Percentiles rank a stretch among this genome's conserved stretches.
phyloP scores from a whole-genome alignment of 768 basidiomycete genomes.

The Wakefieldia striispora region DNA sequence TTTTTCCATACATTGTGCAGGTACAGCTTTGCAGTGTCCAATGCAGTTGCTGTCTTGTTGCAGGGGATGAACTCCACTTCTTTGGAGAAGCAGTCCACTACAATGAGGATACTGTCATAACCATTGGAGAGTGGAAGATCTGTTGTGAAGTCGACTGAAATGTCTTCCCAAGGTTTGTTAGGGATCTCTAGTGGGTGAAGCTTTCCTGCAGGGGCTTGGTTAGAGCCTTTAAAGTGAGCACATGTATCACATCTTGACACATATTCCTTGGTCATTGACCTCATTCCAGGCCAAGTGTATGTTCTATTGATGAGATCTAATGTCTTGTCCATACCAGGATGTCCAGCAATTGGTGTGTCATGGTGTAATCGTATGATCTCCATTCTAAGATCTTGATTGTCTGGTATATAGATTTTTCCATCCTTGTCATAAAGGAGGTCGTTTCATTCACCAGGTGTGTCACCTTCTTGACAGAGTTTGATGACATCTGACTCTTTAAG shows the following conservation, averaged over 20 bases:
- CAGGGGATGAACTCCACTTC: background rate
- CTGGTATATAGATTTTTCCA: too few species aligned
- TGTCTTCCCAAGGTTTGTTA: background rate
- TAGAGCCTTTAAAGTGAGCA: background rate
- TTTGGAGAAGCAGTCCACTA: background rate
- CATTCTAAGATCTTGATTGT: too few species aligned
- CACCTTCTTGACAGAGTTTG: too few species aligned
- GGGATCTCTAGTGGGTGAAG: background rate
- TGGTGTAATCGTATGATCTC: background rate
- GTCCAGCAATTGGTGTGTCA: background rate
- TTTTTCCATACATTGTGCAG: too few species aligned
- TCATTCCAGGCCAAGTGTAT: background rate
- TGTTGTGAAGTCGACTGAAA: background rate
- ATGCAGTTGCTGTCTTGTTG: background rate
- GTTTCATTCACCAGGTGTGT: too few species aligned
- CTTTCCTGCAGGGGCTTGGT: background rate
- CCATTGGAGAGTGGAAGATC: background rate
- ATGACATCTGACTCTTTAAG: too few species aligned
- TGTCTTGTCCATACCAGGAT: background rate
- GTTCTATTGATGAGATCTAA: background rate
- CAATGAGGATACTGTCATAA: background rate
- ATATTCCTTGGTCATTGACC: background rate
- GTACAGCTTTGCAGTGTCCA: background rate
- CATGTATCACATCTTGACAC: background rate
- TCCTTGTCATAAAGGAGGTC: too few species aligned